Evolutionary conservation across 2,329 filamentous ascomycete genomes (phyloP).

Genomic region (Remersonia thermophila): DNA sequence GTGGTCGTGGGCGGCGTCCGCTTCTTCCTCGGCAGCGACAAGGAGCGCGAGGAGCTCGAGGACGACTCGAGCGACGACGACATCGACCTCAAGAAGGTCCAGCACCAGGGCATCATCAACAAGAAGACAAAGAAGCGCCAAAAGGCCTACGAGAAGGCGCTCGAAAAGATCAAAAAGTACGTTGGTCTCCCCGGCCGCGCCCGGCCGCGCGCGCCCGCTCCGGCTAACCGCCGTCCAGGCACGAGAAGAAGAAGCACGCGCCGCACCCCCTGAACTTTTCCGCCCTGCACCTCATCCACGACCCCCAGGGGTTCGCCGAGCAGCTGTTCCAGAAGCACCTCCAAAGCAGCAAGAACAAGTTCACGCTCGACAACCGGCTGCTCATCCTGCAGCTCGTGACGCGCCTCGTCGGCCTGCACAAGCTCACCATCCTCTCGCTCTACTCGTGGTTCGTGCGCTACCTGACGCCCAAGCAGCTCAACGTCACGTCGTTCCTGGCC

Average conservation of each 20-base stretch:
- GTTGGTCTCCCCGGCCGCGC: not conserved
- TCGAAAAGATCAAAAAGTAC: slow-evolving; percentile 57
- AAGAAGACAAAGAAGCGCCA: slow-evolving; percentile 90
- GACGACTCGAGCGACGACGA: slow-evolving; percentile 82
- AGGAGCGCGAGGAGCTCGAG: slow-evolving; percentile 84
- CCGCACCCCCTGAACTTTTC: slow-evolving; percentile 92
- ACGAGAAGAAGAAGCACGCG: slow-evolving; percentile 77
- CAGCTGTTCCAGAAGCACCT: slow-evolving; percentile 81
- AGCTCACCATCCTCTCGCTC: slow-evolving; percentile 75
- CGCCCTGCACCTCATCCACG: slow-evolving; percentile 82
- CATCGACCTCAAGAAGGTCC: slow-evolving; percentile 66
- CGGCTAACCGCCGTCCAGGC: slow-evolving; percentile 27
- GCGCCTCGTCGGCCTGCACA: slow-evolving; percentile 81
- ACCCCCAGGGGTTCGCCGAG: slow-evolving; percentile 90
- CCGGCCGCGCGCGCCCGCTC: too few species aligned
- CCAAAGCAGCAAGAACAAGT: slow-evolving; percentile 71
- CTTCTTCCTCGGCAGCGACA: slow-evolving; percentile 93
- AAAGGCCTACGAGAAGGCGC: slow-evolving; percentile 65
- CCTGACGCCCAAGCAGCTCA: slow-evolving; percentile 71
- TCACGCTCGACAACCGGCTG: slow-evolving; percentile 80
- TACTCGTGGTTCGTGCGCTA: slow-evolving; percentile 97
- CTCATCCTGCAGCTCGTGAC: slow-evolving; percentile 86
- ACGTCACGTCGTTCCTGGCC: slow-evolving; percentile 89
- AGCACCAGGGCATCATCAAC: slow-evolving; percentile 81
- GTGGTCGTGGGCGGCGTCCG: slow-evolving; percentile 76